Evolutionary conservation across 1,139 yeast genomes (phyloP), one percentile per base, ranked within the genome.

Genomic region (Hyphopichia khmerensis): DNA sequence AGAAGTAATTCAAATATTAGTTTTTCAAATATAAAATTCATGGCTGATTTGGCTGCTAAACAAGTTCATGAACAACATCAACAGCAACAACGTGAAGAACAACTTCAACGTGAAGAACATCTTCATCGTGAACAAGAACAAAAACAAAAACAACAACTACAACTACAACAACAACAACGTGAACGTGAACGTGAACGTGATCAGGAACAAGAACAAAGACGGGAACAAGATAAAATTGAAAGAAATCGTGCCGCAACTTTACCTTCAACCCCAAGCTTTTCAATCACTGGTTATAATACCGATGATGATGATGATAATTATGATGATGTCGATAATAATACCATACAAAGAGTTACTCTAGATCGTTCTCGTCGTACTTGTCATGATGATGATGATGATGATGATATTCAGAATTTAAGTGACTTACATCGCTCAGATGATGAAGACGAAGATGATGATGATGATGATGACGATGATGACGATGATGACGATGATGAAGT

Each of bases 381-480:
- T n/a, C n/a, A n/a, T n/a, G n/a, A 15, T 3, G 66, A 60, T 16
- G 69, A 64, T 11, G 59, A 60, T 11, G 65, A 60, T 31, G 68
- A 62, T 8, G 69, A 62, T 45, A 57, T 59, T 14, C 65, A 59
- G 31, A 56, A 64, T 40, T 44, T 66, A 41, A 63, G 70, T 42
- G 72, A 64, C 40, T 57, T 67, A 26, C 69, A 65, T 41, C 57
- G 60, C 37, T 65, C 71, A 2, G 75, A 69, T 40, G 73, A 67
- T 37, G 76, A 69, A 27, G 60, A 51, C 4, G 65, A 56, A 3
- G 60, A 53, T 16, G 64, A 55, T 3, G 58, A 50, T 24, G 44
- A 45, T 23, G 46, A 48, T 17, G 48, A 39, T n/a, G 59, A 55
- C 15, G 43, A 42, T 31, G 35, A 14, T 17, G 30, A 27, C 37